A percentile compares a stretch with the other conserved stretches of the same genome.
These are phyloP conservation scores for Plasmodium vinckei DNA, from an alignment of 169 alveolate genomes.

Conservation along the genomic window DNA sequence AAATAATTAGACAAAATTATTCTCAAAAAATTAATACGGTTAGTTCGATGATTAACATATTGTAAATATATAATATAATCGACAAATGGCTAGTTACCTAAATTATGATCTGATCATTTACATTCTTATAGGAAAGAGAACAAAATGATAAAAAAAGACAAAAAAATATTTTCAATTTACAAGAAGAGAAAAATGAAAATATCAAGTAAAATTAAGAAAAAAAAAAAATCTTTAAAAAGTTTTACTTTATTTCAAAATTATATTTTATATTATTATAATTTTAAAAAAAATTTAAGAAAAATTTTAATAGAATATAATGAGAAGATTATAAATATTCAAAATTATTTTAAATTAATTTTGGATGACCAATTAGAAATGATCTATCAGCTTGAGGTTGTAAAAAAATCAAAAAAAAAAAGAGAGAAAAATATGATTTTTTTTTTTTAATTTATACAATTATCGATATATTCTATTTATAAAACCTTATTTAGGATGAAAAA, in stretches of 20 bases:
- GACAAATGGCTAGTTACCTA: no score
- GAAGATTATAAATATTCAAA: constrained; percentile 34
- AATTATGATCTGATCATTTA: no score
- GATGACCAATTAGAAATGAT: constrained; percentile 54
- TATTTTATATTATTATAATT: background rate
- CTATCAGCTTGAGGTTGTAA: constrained; percentile 34
- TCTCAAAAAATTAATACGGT: constrained; percentile 48
- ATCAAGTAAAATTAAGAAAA: constrained; percentile 19
- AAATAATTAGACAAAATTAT: constrained; percentile 13
- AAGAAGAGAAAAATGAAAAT: constrained; percentile 44
- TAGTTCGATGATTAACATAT: background rate
- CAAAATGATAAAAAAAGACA: constrained; percentile 52
- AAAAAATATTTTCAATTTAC: constrained; percentile 49
- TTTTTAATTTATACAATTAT: background rate
- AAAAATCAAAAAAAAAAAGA: no score
- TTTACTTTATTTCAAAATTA: background rate
- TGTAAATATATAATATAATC: no score
- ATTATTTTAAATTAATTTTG: constrained; percentile 37
- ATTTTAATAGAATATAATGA: constrained; percentile 34
- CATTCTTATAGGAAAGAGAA: constrained; percentile 42
- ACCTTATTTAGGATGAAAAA: constrained; percentile 32
- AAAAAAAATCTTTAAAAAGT: background rate
- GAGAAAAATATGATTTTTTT: no score
- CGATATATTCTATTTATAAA: background rate
- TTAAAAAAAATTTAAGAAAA: constrained; percentile 15